phyloP scores from a whole-genome alignment of 805 yeast genomes.

The Saccharomycopsis sp. region DNA sequence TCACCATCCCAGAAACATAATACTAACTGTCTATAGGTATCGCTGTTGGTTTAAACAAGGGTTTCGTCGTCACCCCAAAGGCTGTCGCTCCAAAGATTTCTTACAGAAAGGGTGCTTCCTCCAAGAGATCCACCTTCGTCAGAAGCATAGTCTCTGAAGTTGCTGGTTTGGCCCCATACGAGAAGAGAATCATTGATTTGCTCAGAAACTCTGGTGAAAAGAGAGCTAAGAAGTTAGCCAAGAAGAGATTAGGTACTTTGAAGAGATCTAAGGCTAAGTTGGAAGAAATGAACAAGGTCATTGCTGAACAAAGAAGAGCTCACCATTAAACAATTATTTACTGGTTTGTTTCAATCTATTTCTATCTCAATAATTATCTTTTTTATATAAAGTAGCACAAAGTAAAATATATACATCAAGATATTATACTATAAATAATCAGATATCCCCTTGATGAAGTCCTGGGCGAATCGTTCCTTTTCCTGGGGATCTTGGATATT shows the following conservation, averaged over 20 bases:
- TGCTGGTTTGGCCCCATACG: conserved; percentile 99
- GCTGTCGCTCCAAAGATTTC: conserved; percentile 85
- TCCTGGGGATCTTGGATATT: conserved; percentile 8
- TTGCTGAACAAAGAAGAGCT: conserved; percentile 95
- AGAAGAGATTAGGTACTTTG: conserved; percentile 99
- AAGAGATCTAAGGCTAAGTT: conserved; percentile 99
- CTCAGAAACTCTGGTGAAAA: conserved; percentile 99
- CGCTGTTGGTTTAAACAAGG: conserved; percentile 99
- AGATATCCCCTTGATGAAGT: conserved; percentile 15
- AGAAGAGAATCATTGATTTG: conserved; percentile 98
- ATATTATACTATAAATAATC: conserved; percentile 7
- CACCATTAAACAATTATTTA: conserved; percentile 13
- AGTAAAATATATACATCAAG: no score
- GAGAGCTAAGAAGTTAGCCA: conserved; percentile 99
- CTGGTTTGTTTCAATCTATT: background rate
- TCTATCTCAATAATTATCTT: background rate
- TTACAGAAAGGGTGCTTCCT: conserved; percentile 92
- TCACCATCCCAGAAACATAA: no score
- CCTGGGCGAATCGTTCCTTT: conserved; percentile 16
- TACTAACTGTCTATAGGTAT: conserved; percentile 56
- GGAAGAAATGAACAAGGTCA: conserved; percentile 95
- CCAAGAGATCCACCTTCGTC: conserved; percentile 95
- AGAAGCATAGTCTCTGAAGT: conserved; percentile 95
- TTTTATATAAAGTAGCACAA: no score
- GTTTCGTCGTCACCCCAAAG: conserved; percentile 89